Base-by-base conservation (phyloP, 1,284 basidiomycete genomes). In the Ceratobasidium sp. region DNA sequence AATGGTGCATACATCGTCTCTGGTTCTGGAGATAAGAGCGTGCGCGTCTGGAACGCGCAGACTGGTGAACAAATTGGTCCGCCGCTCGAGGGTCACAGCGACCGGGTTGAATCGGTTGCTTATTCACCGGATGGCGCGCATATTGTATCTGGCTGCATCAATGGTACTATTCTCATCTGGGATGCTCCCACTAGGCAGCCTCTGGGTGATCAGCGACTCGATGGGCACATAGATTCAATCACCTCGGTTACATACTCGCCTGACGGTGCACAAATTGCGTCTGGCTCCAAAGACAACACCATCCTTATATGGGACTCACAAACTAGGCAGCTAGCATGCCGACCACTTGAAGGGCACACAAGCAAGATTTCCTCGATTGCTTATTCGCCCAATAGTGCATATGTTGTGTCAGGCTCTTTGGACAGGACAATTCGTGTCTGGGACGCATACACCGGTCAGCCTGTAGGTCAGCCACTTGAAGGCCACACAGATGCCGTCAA, bases 401-500 rank as follows among this genome's bases (percentile, higher is more conserved):
- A 46, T 13, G 6, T 46, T 13, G 44, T 46, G 7, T 46, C 44
- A 7, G 6, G 44, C 13, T 6, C 44, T 46, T 46, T 6, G 44
- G 44, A 46, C 44, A 7, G 44, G 7, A 46, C 44, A 6, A 46
- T 46, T 7, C 46, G 39, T 18, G 26, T 77, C 15, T 77, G 75
- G 75, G 44, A 68, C 33, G 42, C 39, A 44, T 18, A 67, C n/a
- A 67, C 26, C 39, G 64, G 64, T 20, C 39, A 46, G 10, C 3
- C 26, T 3, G 13, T 51, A 7, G 28, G 13, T 4, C 5, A 6
- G 28, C 71, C 71, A 44, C 55, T 77, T 12, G n/a, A 18, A 56
- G 68, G 77, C 10, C 77, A 77, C 23, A 67, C 39, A 3, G 42
- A n/a, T n/a, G 3, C n/a, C 18, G 78, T 79, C 33, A 26, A 1